Evolutionary conservation across 1,284 basidiomycete species (phyloP), one percentile per base, ranked within the genome.

Genomic region (Papiliotrema fonsecae): DNA sequence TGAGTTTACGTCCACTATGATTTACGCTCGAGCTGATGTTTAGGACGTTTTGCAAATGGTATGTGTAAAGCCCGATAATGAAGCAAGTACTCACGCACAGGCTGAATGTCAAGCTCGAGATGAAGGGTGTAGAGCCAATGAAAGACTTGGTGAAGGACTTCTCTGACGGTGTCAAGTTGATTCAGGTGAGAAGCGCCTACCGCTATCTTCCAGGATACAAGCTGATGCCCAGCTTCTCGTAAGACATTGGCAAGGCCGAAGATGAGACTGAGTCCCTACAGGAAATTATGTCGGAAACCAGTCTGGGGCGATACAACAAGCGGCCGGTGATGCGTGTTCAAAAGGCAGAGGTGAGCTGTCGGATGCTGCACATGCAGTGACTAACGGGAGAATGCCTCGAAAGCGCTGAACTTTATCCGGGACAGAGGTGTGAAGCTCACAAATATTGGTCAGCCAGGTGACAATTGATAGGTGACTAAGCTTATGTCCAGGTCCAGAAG

Each of bases 281-380:
- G 89, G 89, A 92, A 77, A 93, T 94, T 66, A 92, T 93, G 89
- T 90, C 93, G 31, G 92, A 96, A 65, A 85, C 84, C 1, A 88
- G 87, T 24, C 79, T 97, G 14, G 94, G 93, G 7, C 78, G 88
- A 57, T 97, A 94, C 73, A 97, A 96, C 74, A 85, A 81, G 67
- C 83, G 81, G 48, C 94, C 94, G 0, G 79, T 84, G 35, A 92
- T 97, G 80, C 82, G 93, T 40, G 84, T 98, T 0, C 94, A 98
- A 72, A 97, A 93, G 68, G 92, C 92, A 3, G 94, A 98, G 58
- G 72, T 72, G 40, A 37, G 65, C 27, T 25, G 3, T 11, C 31
- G 10, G 16, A 11, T 16, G 4, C 19, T 16, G 3, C 19, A 6
- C 21, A 21, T 10, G 9, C 18, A 10, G 13, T 21, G 16, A 25